Evolutionary conservation across 306 rosid genomes (phyloP), one percentile per base, ranked within the genome.

Genomic region (Echinosophora koreensis): DNA sequence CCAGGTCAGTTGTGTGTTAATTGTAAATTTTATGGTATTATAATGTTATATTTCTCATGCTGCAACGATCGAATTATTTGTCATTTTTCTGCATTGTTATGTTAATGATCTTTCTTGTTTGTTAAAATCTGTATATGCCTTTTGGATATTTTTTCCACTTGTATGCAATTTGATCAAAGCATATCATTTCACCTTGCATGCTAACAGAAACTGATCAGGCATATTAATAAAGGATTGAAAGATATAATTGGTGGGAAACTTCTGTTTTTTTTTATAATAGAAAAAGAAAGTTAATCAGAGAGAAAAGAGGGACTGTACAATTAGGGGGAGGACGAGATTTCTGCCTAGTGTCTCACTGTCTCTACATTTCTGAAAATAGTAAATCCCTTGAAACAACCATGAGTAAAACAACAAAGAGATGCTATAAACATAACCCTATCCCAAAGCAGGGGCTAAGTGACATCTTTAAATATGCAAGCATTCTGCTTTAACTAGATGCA

Each of bases 1-100:
- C 39, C 99, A 95, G 97, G 99, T 95, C 46, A 87, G 83, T 82
- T 77, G 80, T 68, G 30, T 52, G 37, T 72, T 2, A 38, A 27
- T 16, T 17, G 15, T 39, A 37, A 55, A 30, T 73, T 55, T 77
- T 28, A 41, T 78, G 39, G 50, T 51, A 46, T 79, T 37, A 49
- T 82, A 38, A 37, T 75, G 46, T 41, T 77, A 41, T 60, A 15
- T 49, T 47, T n/a, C 39, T 60, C 58, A 54, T 76, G 60, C 73
- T 30, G 60, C 38, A 8, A 34, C 61, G 74, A 6, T 67, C 54
- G 56, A n/a, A 52, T 66, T 28, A 51, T 71, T 77, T 38, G 28
- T 28, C 37, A 63, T 79, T 12, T n/a, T 49, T 32, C 67, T 73
- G 71, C 58, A 34, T 67, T 47, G 76, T 56, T 76, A 13, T 70